Percentiles rank a stretch among this genome's conserved stretches.
Conservation (phyloP, 2,329 filamentous ascomycete species). For the Aureobasidium leucospermi region DNA sequence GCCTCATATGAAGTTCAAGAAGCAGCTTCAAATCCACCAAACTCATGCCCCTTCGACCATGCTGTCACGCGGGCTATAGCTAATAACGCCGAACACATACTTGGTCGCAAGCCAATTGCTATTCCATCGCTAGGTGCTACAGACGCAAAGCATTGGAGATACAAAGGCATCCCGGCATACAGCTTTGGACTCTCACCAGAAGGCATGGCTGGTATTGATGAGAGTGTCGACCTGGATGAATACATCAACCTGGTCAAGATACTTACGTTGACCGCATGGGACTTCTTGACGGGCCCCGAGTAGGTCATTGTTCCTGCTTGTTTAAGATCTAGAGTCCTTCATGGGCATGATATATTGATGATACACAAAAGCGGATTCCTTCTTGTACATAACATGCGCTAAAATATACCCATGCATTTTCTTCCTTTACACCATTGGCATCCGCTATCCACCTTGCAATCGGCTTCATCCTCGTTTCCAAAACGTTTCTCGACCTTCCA, state of each 20-base stretch:
- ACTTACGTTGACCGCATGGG: constrained; percentile 26
- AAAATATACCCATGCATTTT: neutral
- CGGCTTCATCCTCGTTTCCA: too few relatives aligned
- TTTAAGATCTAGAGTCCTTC: neutral
- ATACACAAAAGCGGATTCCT: neutral
- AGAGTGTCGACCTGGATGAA: constrained; percentile 26
- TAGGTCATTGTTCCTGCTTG: neutral
- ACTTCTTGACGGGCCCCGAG: constrained; percentile 20
- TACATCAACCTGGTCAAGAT: constrained; percentile 27
- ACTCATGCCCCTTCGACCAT: constrained; percentile 28
- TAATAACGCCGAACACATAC: constrained; percentile 23
- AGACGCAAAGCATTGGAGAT: constrained; percentile 36
- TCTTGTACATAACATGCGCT: neutral
- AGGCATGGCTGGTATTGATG: constrained; percentile 23
- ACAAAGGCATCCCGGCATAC: constrained; percentile 32
- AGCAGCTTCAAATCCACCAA: constrained; percentile 30
- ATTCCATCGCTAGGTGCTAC: constrained; percentile 35
- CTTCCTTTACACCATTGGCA: neutral
- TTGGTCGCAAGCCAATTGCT: constrained; percentile 23
- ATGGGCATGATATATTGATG: neutral
- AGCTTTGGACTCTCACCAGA: constrained; percentile 29
- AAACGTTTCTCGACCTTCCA: neutral
- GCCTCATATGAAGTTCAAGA: constrained; percentile 26
- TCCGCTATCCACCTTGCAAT: too few relatives aligned
- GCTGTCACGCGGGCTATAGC: constrained; percentile 25